Base-by-base conservation (phyloP, 495 filamentous ascomycete species). In the Pyrenula aspistea region DNA sequence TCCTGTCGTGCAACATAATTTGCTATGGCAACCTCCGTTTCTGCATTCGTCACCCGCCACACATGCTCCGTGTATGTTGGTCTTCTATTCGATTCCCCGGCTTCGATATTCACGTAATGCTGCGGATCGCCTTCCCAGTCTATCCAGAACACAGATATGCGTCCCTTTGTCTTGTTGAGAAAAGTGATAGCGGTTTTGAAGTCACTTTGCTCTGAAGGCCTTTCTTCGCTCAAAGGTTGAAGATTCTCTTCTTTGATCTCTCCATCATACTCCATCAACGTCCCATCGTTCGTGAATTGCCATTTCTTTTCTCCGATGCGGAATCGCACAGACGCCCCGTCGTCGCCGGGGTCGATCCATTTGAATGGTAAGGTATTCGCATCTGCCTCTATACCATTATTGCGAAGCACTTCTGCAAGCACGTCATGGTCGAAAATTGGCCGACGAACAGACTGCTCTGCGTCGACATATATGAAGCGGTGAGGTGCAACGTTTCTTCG, bases 21-120 rank as follows among this genome's bases (percentile, higher is more conserved):
- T 22, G 53, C 56, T 12, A 58, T 58, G 19, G 22, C 12, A n/a
- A 19, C 21, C 8, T 49, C 1, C 2, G 51, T 57, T 10, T 58
- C 56, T 25, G 56, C 15, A 48, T 58, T 15, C 20, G 52, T 42
- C 53, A 55, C 56, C 10, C 56, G 56, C 56, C 56, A 58, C n/a
- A 58, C 56, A 55, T 58, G 56, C 22, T 51, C 50, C 15, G n/a
- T 10, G 42, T 58, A 55, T 42, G 53, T 58, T n/a, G 55, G 53
- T 25, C 51, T 56, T 49, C 24, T 36, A 11, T 58, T 55, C 25
- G 24, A 36, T 57, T 57, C 12, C 19, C 56, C 53, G n/a, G 53
- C 53, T 57, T 55, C 51, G 15, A 58, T 36, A 23, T 24, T 58
- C 23, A 31, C 53, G 31, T 58, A 58, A 20, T 22, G 22, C 53